phyloP scores from a whole-genome alignment of 257 asterid species.

The Catharanthus roseus region DNA sequence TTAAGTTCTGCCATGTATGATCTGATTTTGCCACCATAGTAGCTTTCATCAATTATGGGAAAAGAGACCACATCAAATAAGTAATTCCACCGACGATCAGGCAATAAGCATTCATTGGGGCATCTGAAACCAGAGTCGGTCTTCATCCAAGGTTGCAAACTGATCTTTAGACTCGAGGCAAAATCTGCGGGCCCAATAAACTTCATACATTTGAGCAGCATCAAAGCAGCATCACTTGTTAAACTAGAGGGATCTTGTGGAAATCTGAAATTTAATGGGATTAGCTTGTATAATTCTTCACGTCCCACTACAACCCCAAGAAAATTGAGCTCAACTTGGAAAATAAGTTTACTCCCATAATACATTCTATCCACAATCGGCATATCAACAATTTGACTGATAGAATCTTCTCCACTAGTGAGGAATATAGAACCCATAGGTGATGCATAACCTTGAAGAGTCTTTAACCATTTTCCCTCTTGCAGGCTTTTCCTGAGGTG shows the following conservation, averaged over 20 bases:
- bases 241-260: background rate
- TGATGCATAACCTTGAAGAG: slow-evolving; percentile 4
- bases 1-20: background rate
- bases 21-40: background rate
- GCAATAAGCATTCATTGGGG: background rate
- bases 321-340: slow-evolving; percentile 1
- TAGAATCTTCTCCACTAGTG: background rate
- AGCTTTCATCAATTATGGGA: background rate
- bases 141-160: background rate
- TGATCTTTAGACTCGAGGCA: background rate
- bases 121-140: background rate
- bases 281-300: background rate
- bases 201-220: slow-evolving; percentile 1
- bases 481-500: background rate
- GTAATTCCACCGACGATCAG: background rate
- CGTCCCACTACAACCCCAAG: background rate
- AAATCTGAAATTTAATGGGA: background rate
- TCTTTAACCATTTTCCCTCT: slow-evolving; percentile 4
- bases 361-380: too few relatives aligned
- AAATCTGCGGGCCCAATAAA: background rate
- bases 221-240: background rate
- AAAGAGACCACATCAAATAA: background rate
- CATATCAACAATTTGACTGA: background rate
- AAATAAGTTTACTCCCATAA: background rate
- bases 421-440: background rate